phyloP scores from a whole-genome alignment of 1,139 yeast genomes.

The Yamadazyma conglobata region DNA sequence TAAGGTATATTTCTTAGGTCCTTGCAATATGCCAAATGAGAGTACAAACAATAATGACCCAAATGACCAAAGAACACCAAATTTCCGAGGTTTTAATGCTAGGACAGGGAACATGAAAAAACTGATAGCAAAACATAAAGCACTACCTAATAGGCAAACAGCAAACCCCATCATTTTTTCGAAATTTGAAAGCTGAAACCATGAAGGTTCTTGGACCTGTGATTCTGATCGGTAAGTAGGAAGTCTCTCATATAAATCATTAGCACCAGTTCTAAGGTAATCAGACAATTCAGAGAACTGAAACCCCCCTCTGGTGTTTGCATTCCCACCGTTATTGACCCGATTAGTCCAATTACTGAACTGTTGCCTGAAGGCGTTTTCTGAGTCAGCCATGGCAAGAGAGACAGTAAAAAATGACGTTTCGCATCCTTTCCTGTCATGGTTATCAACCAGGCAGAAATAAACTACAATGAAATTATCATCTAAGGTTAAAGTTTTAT shows the following conservation, averaged over 20 bases:
- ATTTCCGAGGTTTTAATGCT: conserved; percentile 86
- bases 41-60: conserved; percentile 84
- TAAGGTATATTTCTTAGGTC: conserved; percentile 72
- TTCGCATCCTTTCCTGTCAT: too few species aligned
- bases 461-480: too few species aligned
- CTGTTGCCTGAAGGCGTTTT: conserved; percentile 41
- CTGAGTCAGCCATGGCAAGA: conserved; percentile 35
- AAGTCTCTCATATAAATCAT: conserved; percentile 37
- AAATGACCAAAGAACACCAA: conserved; percentile 86
- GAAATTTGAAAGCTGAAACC: conserved; percentile 66
- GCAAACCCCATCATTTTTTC: conserved; percentile 79
- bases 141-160: conserved; percentile 71
- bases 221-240: conserved; percentile 32
- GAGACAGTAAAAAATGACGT: too few species aligned
- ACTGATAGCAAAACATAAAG: conserved; percentile 77
- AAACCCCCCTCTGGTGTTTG: conserved; percentile 19
- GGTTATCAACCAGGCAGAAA: too few species aligned
- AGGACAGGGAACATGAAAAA: conserved; percentile 84
- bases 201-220: conserved; percentile 42
- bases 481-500: too few species aligned
- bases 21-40: conserved; percentile 89
- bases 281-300: conserved; percentile 45
- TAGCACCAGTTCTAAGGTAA: conserved; percentile 41
- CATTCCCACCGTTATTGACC: conserved; percentile 9
- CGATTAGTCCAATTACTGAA: conserved; percentile 39